Conservation (phyloP, 495 filamentous ascomycete species). For the Cenococcum geophilum region DNA sequence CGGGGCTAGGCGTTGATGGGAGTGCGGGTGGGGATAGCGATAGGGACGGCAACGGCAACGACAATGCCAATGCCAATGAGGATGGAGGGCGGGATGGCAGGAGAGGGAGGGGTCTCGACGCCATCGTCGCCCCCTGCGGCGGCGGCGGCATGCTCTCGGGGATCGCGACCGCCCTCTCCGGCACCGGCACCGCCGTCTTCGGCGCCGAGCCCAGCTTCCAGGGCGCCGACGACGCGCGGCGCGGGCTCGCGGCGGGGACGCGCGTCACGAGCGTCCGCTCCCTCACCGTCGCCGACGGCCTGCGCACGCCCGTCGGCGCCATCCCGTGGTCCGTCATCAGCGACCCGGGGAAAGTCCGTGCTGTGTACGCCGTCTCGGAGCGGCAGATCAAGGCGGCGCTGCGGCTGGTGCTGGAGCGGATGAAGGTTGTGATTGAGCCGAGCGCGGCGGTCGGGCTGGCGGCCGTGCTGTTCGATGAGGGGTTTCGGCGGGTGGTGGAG, state of each 20-base stretch:
- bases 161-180: slow-evolving; percentile 65
- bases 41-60: too few species aligned
- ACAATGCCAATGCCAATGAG: too few species aligned
- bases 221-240: slow-evolving; percentile 73
- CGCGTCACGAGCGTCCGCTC: slow-evolving; percentile 62
- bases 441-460: slow-evolving; percentile 82
- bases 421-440: slow-evolving; percentile 91
- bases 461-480: slow-evolving; percentile 75
- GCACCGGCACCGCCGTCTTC: slow-evolving; percentile 65
- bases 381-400: slow-evolving; percentile 75
- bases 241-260: slow-evolving; percentile 56
- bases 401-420: slow-evolving; percentile 72
- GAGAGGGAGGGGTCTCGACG: slow-evolving; percentile 52
- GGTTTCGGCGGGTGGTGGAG: slow-evolving; percentile 67
- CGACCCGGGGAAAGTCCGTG: slow-evolving; percentile 60
- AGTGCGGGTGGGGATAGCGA: slow-evolving; percentile 3
- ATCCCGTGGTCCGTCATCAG: slow-evolving; percentile 78
- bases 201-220: slow-evolving; percentile 85
- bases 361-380: slow-evolving; percentile 73
- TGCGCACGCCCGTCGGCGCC: slow-evolving; percentile 76
- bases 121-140: slow-evolving; percentile 78
- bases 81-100: too few species aligned
- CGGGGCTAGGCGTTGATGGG: slow-evolving; percentile 12
- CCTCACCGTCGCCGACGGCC: slow-evolving; percentile 82
- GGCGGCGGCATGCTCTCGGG: slow-evolving; percentile 87